These are phyloP conservation scores for Cucurbita argyrosperma DNA, from an alignment of 306 rosid species.

Conservation along the genomic window DNA sequence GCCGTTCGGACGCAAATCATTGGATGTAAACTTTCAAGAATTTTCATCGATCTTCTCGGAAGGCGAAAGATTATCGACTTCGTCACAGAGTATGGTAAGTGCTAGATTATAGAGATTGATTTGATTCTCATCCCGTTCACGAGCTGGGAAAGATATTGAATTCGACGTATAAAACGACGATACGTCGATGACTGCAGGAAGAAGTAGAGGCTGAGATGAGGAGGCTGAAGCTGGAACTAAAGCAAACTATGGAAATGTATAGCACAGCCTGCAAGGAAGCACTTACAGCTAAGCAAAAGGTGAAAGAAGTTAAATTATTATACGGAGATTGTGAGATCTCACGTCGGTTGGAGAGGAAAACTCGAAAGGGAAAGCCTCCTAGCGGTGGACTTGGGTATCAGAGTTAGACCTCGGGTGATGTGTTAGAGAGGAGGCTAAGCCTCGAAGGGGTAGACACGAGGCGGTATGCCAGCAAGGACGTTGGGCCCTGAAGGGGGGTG, in stretches of 20 bases:
- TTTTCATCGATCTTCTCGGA: conserved; percentile 48
- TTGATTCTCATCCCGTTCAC: neutral
- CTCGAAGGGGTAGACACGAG: no score
- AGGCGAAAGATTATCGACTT: conserved; percentile 32
- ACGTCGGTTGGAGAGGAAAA: no score
- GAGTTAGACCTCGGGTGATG: no score
- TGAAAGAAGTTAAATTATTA: neutral
- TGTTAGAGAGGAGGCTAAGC: no score
- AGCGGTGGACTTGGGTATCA: no score
- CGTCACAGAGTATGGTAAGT: conserved; percentile 38
- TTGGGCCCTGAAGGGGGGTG: no score
- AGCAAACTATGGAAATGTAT: conserved; percentile 95
- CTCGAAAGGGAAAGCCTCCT: no score
- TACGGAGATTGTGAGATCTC: no score
- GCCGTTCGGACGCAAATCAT: conserved; percentile 30
- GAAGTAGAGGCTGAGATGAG: conserved; percentile 87
- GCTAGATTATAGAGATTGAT: neutral
- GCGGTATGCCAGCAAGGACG: no score
- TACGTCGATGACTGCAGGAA: conserved; percentile 34
- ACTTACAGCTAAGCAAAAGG: conserved; percentile 71
- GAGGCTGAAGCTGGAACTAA: conserved; percentile 79
- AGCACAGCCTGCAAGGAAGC: conserved; percentile 97
- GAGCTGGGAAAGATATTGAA: neutral
- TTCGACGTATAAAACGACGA: neutral
- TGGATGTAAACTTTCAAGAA: conserved; percentile 32